Evolutionary conservation across 73 alveolate genomes (phyloP).

Genomic region (Tetrahymena thermophila): DNA sequence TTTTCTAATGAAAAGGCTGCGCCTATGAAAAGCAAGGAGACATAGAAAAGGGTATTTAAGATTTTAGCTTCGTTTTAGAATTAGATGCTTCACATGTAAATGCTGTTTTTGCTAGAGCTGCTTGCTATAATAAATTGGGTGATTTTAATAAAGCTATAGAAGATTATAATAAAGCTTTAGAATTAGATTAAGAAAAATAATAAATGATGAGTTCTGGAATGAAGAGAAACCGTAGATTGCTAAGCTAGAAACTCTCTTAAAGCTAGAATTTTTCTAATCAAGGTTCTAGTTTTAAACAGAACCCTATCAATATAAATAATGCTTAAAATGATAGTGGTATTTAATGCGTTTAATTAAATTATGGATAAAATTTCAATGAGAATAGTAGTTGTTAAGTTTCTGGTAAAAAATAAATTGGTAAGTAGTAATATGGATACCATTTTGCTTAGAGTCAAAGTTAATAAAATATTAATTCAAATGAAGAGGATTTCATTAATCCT

Average conservation of each 20-base stretch:
- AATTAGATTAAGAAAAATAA: conserved; percentile 66
- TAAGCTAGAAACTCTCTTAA: not conserved
- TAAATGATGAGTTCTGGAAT: not conserved
- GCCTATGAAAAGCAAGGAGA: conserved; percentile 75
- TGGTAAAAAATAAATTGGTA: not conserved
- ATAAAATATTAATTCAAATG: not conserved
- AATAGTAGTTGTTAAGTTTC: not conserved
- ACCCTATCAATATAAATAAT: not conserved
- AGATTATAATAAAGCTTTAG: conserved; percentile 93
- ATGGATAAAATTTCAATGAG: not conserved
- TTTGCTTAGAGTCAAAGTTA: not conserved
- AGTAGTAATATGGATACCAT: not conserved
- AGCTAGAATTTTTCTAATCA: not conserved
- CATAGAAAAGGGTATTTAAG: conserved; percentile 79
- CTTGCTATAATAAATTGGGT: conserved; percentile 89
- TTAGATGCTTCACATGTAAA: conserved; percentile 92
- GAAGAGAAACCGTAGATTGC: not conserved
- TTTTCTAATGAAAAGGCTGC: conserved; percentile 34
- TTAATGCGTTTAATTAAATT: not conserved
- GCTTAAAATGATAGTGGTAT: not conserved
- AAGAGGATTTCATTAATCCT: not conserved
- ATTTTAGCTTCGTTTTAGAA: conserved; percentile 75
- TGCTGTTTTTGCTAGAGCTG: conserved; percentile 93
- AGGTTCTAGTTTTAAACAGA: not conserved
- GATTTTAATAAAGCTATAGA: conserved; percentile 91